Conservation (phyloP, 768 basidiomycete species). For the Hygrophorus russula region DNA sequence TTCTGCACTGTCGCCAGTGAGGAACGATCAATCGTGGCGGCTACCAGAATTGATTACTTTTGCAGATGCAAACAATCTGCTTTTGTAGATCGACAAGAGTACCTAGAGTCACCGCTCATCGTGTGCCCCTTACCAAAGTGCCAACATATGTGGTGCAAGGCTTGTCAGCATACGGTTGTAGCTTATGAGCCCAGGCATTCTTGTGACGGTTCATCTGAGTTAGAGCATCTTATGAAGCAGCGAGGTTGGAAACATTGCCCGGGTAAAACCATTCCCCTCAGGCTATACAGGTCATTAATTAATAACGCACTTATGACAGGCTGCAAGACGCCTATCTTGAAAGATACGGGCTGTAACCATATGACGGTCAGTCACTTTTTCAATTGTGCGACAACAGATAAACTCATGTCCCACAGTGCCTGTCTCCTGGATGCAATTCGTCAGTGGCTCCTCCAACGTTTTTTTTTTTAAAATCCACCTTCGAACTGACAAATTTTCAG, state of each 20-base stretch:
- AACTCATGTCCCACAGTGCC: slow-evolving; percentile 26
- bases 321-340: slow-evolving; percentile 38
- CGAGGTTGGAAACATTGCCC: slow-evolving; percentile 47
- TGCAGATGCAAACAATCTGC: slow-evolving; percentile 28
- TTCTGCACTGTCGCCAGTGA: slow-evolving; percentile 36
- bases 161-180: slow-evolving; percentile 26
- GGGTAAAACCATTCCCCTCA: slow-evolving; percentile 15
- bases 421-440: slow-evolving; percentile 46
- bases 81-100: slow-evolving; percentile 34
- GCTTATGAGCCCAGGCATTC: slow-evolving; percentile 26
- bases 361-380: slow-evolving; percentile 34
- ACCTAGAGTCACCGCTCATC: slow-evolving; percentile 20
- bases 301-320: slow-evolving; percentile 14
- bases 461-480: not conserved
- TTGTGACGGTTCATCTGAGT: slow-evolving; percentile 39
- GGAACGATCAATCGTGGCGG: slow-evolving; percentile 4
- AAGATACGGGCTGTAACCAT: slow-evolving; percentile 44
- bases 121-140: slow-evolving; percentile 33
- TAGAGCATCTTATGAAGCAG: slow-evolving; percentile 30
- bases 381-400: not conserved
- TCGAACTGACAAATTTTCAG: not conserved
- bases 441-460: slow-evolving; percentile 9
- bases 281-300: not conserved
- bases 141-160: slow-evolving; percentile 36
- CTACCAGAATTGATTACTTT: not conserved